phyloP scores from a whole-genome alignment of 2,329 filamentous ascomycete genomes.

The Phaeosphaeriaceae sp. region DNA sequence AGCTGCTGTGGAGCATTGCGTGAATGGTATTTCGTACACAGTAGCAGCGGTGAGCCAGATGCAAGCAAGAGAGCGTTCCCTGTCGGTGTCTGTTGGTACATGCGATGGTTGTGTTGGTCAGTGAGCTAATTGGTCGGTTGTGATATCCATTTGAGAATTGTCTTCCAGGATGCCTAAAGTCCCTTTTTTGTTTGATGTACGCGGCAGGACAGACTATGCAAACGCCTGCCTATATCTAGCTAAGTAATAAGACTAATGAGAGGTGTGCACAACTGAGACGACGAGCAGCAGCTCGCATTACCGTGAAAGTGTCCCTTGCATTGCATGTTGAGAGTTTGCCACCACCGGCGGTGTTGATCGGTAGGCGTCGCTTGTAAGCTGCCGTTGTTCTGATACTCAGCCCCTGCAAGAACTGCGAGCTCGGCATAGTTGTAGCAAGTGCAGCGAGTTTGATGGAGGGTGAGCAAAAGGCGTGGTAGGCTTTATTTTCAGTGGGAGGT shows the following conservation, averaged over 20 bases:
- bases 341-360: background rate
- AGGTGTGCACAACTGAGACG: too few species aligned
- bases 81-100: background rate
- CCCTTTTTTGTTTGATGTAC: background rate
- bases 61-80: slow-evolving; percentile 1
- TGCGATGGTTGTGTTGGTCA: slow-evolving; percentile 1
- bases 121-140: slow-evolving; percentile 20
- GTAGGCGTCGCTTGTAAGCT: slow-evolving; percentile 1
- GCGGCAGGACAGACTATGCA: too few species aligned
- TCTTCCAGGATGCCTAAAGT: slow-evolving; percentile 5
- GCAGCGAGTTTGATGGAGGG: too few species aligned
- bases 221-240: too few species aligned
- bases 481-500: too few species aligned
- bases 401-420: slow-evolving; percentile 2
- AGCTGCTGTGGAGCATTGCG: background rate
- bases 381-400: slow-evolving; percentile 4
- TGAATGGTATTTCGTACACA: background rate
- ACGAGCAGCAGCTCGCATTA: too few species aligned
- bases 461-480: slow-evolving; percentile 3
- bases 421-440: slow-evolving; percentile 2
- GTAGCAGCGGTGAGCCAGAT: slow-evolving; percentile 1
- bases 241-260: too few species aligned
- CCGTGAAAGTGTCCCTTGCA: slow-evolving; percentile 2
- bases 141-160: slow-evolving; percentile 35
- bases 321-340: slow-evolving; percentile 4